These are phyloP conservation scores for Picea engelmannii DNA, from an alignment of 83 land plant genomes.

Conservation along the genomic window DNA sequence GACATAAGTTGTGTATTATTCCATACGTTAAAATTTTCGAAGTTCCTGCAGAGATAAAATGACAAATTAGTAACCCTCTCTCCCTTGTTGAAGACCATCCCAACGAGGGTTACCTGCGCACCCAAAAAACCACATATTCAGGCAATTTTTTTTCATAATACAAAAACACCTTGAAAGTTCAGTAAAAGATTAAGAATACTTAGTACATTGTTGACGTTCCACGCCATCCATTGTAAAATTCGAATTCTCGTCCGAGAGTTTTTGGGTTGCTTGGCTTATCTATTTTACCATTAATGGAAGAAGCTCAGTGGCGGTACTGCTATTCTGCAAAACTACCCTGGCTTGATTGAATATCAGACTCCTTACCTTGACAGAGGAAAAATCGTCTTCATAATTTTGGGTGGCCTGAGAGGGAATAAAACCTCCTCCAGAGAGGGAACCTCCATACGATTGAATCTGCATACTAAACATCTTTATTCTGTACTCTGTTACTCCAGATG, in stretches of 20 bases:
- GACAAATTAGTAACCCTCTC: slow-evolving; percentile 80
- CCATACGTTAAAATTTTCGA: too few relatives aligned
- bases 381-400: slow-evolving; percentile 40
- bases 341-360: not conserved
- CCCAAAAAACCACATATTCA: not conserved
- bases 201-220: slow-evolving; percentile 72
- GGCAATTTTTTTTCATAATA: too few relatives aligned
- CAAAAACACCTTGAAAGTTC: not conserved
- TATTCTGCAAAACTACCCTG: slow-evolving; percentile 43
- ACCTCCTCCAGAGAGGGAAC: slow-evolving; percentile 90
- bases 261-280: slow-evolving; percentile 66
- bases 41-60: slow-evolving; percentile 51
- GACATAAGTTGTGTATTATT: too few relatives aligned
- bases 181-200: not conserved
- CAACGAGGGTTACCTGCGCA: slow-evolving; percentile 76
- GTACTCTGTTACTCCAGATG: too few relatives aligned
- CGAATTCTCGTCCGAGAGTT: slow-evolving; percentile 63
- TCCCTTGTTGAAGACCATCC: slow-evolving; percentile 72
- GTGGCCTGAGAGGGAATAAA: slow-evolving; percentile 98
- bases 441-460: slow-evolving; percentile 51
- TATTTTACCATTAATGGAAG: slow-evolving; percentile 91
- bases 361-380: slow-evolving; percentile 41
- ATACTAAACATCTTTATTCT: slow-evolving; percentile 3
- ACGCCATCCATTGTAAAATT: slow-evolving; percentile 76
- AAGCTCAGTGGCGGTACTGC: slow-evolving; percentile 51